A percentile compares a stretch with the other conserved stretches of the same genome.
phyloP scores from a whole-genome alignment of 2,329 filamentous ascomycete genomes.

The Drechslerella stenobrocha region DNA sequence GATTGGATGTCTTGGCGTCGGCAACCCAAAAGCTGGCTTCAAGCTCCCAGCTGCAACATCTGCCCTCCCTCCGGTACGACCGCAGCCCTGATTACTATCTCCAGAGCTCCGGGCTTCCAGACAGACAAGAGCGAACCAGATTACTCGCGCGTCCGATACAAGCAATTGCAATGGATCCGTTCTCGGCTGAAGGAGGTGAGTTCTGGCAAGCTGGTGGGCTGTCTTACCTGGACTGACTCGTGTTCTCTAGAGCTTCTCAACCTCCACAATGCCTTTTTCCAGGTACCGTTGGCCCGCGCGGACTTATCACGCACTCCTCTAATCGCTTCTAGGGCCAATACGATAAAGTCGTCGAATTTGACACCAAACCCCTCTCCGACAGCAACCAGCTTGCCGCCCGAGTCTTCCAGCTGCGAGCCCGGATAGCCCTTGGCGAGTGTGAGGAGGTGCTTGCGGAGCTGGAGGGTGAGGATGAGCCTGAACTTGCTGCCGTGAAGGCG shows the following conservation, averaged over 20 bases:
- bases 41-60: slow-evolving; percentile 32
- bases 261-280: slow-evolving; percentile 71
- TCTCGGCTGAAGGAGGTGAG: slow-evolving; percentile 65
- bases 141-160: background rate
- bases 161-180: slow-evolving; percentile 65
- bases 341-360: slow-evolving; percentile 81
- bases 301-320: slow-evolving; percentile 54
- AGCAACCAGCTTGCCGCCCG: slow-evolving; percentile 77
- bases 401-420: slow-evolving; percentile 77
- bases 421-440: slow-evolving; percentile 78
- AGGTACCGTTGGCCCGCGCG: slow-evolving; percentile 54
- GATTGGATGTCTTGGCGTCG: slow-evolving; percentile 37
- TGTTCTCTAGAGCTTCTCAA: slow-evolving; percentile 64
- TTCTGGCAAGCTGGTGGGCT: background rate
- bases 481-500: slow-evolving; percentile 74
- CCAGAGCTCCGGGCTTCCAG: slow-evolving; percentile 3
- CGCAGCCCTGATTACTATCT: too few species aligned
- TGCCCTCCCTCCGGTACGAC: slow-evolving; percentile 9
- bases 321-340: slow-evolving; percentile 69
- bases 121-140: background rate
- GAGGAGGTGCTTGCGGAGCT: slow-evolving; percentile 72
- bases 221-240: slow-evolving; percentile 11
- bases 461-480: slow-evolving; percentile 68
- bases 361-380: slow-evolving; percentile 74
- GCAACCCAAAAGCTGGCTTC: slow-evolving; percentile 49